Percentiles rank a stretch among this genome's conserved stretches.
Evolutionary conservation across 1,284 basidiomycete species (phyloP).

Genomic region (Phenoliferia sp.): DNA sequence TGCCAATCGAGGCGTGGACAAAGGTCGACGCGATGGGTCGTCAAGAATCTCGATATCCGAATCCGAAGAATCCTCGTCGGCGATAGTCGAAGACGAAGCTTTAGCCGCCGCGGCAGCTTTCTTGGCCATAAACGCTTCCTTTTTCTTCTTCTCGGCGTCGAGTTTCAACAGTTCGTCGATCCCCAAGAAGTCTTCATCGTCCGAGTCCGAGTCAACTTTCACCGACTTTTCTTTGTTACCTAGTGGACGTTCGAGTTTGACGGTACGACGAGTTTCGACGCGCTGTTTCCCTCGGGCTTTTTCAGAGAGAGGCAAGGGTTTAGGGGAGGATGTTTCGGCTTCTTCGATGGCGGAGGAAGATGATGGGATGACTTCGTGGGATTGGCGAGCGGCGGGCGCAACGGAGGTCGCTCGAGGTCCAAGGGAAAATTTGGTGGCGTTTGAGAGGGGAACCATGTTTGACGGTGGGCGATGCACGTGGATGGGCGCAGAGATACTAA

Average conservation of each 20-base stretch:
- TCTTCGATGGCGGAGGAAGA: not conserved
- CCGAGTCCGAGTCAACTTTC: conserved; percentile 3
- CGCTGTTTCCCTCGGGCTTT: not conserved
- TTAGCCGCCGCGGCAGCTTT: not conserved
- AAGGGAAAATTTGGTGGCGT: not conserved
- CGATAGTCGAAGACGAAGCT: not conserved
- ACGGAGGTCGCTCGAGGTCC: not conserved
- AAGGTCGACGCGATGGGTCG: not conserved
- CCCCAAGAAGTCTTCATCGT: conserved; percentile 5
- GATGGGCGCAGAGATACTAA: not conserved
- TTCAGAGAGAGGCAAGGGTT: not conserved
- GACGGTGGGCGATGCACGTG: not conserved
- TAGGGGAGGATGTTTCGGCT: not conserved
- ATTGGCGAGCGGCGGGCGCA: too few relatives aligned
- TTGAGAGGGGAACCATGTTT: not conserved
- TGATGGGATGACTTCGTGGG: not conserved
- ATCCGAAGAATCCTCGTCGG: conserved; percentile 10
- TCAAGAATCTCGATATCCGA: conserved; percentile 23
- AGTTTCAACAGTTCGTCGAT: not conserved
- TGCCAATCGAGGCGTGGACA: not conserved
- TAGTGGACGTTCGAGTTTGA: too few relatives aligned
- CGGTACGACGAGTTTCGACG: not conserved
- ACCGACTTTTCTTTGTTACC: not conserved
- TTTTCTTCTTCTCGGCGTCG: not conserved
- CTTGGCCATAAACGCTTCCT: not conserved